A percentile compares a stretch with the other conserved stretches of the same genome.
Conservation (phyloP, 202 grass and related monocot species). For the Brachypodium distachyon region DNA sequence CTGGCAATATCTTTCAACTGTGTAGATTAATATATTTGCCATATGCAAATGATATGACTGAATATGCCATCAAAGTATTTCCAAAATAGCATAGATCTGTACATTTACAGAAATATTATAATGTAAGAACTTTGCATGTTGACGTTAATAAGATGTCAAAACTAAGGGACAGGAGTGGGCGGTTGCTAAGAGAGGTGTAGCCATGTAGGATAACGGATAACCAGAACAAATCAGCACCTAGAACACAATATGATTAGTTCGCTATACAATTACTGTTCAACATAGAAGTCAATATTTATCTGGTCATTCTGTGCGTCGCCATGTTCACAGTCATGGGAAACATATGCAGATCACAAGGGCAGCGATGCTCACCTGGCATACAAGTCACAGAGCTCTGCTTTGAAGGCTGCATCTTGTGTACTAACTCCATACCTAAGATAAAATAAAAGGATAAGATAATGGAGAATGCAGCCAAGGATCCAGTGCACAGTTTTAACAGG, state of each 20-base stretch:
- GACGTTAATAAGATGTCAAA: background rate
- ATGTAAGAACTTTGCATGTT: background rate
- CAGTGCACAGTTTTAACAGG: background rate
- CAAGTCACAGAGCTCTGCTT: constrained; percentile 82
- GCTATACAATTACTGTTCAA: background rate
- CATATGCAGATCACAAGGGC: background rate
- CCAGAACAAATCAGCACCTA: background rate
- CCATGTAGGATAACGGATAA: background rate
- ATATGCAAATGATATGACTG: background rate
- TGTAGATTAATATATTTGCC: background rate
- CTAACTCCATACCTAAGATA: constrained; percentile 78
- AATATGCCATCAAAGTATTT: background rate
- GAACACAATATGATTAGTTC: background rate
- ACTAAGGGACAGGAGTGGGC: background rate
- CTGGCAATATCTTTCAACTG: background rate
- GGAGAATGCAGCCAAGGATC: background rate
- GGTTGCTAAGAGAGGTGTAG: background rate
- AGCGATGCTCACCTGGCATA: constrained; percentile 73
- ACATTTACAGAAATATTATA: background rate
- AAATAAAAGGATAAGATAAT: constrained; percentile 18
- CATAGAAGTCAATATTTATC: background rate
- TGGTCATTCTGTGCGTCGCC: background rate
- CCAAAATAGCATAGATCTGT: background rate
- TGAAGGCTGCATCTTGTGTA: constrained; percentile 77
- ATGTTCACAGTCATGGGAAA: constrained; percentile 1